Conservation (phyloP, 2,329 filamentous ascomycete species). For the Dothidotthia symphoricarpi region DNA sequence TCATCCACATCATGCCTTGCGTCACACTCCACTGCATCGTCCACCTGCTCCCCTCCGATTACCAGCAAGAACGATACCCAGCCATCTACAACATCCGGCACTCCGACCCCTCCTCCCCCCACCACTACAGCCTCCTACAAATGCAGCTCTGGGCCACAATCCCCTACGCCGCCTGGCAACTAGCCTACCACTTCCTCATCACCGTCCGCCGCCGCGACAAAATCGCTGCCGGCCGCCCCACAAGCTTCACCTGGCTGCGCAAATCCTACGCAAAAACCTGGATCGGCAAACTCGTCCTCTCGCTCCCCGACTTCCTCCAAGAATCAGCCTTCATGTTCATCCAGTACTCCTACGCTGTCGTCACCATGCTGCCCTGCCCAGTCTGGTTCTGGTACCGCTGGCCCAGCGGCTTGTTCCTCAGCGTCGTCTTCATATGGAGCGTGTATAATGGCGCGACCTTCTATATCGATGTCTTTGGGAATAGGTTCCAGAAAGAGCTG, state of each 20-base stretch:
- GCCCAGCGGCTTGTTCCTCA: conserved; percentile 74
- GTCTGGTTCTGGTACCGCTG: conserved; percentile 90
- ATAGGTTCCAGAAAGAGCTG: conserved; percentile 92
- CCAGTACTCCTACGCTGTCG: conserved; percentile 84
- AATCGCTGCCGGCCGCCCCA: conserved; percentile 91
- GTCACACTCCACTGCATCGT: conserved; percentile 89
- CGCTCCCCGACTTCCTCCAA: conserved; percentile 72
- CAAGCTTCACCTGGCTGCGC: conserved; percentile 95
- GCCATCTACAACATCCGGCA: conserved; percentile 80
- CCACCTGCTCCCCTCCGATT: conserved; percentile 68
- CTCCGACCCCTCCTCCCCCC: conserved; percentile 65
- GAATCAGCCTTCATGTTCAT: conserved; percentile 94
- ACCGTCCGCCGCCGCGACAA: conserved; percentile 92
- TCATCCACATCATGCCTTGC: conserved; percentile 99
- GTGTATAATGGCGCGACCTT: conserved; percentile 96
- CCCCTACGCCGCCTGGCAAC: conserved; percentile 90
- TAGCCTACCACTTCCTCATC: conserved; percentile 91
- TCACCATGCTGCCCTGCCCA: conserved; percentile 93
- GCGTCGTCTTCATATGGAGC: conserved; percentile 85
- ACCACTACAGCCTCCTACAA: conserved; percentile 73
- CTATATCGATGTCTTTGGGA: conserved; percentile 98
- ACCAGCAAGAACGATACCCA: conserved; percentile 71
- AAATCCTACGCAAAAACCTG: conserved; percentile 85
- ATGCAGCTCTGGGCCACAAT: conserved; percentile 96
- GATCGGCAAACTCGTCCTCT: conserved; percentile 82